phyloP scores from a whole-genome alignment of 768 basidiomycete genomes.

The Russula brevipes region DNA sequence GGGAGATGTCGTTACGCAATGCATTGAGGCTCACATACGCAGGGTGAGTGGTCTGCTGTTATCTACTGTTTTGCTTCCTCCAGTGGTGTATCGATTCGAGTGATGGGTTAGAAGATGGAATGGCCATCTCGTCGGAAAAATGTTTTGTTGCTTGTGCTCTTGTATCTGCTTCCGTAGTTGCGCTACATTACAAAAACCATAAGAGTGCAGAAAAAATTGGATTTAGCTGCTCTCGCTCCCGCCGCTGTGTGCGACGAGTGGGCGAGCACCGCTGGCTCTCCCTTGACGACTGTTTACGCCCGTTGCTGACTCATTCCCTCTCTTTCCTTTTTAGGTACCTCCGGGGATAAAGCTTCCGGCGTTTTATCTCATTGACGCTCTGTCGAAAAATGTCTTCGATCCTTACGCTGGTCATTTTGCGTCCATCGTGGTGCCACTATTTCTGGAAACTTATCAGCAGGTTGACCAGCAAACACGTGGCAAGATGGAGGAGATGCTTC shows the following conservation, averaged over 20 bases:
- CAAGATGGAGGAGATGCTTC: constrained; percentile 98
- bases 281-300: constrained; percentile 27
- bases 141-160: constrained; percentile 8
- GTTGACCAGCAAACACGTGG: constrained; percentile 80
- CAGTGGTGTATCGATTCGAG: not conserved
- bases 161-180: constrained; percentile 17
- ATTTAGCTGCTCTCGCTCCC: constrained; percentile 1
- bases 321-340: constrained; percentile 57
- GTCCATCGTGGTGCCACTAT: constrained; percentile 74
- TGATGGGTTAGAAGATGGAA: constrained; percentile 11
- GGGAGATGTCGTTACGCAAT: constrained; percentile 74
- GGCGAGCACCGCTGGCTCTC: constrained; percentile 14
- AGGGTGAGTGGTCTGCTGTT: constrained; percentile 61
- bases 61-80: constrained; percentile 19
- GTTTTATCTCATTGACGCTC: constrained; percentile 93
- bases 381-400: constrained; percentile 92
- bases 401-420: constrained; percentile 88
- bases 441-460: constrained; percentile 79
- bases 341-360: constrained; percentile 88
- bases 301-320: constrained; percentile 64
- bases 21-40: constrained; percentile 78
- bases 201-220: constrained; percentile 18
- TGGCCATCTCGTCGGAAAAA: constrained; percentile 2
- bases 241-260: constrained; percentile 17
- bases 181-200: constrained; percentile 19